Conservation (phyloP, 495 filamentous ascomycete genomes). For the Bacidia rubella region DNA sequence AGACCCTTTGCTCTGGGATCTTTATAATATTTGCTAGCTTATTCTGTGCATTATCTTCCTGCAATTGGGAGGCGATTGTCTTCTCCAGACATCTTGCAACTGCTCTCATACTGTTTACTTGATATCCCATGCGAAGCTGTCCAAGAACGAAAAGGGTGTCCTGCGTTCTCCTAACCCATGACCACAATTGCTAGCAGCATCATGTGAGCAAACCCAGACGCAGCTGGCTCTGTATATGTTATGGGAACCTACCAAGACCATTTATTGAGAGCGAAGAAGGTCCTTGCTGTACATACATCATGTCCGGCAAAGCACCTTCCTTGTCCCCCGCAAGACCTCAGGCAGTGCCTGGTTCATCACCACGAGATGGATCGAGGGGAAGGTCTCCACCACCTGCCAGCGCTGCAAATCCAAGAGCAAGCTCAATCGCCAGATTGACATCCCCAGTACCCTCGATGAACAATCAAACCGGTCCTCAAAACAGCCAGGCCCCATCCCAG, state of each 20-base stretch:
- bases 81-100: too few relatives aligned
- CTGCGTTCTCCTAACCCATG: too few relatives aligned
- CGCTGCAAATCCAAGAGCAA: constrained; percentile 43
- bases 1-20: neutral
- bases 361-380: constrained; percentile 31
- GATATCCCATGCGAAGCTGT: too few relatives aligned
- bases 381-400: constrained; percentile 25
- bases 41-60: too few relatives aligned
- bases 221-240: too few relatives aligned
- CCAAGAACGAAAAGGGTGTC: too few relatives aligned
- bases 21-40: too few relatives aligned
- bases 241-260: neutral
- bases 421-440: constrained; percentile 58
- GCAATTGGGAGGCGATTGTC: too few relatives aligned
- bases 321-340: constrained; percentile 14
- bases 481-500: constrained; percentile 29
- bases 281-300: neutral
- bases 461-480: constrained; percentile 33
- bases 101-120: too few relatives aligned
- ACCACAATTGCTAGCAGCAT: too few relatives aligned
- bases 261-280: neutral
- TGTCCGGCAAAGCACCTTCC: constrained; percentile 14
- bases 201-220: too few relatives aligned
- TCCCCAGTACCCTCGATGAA: constrained; percentile 49
- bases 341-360: constrained; percentile 21